Evolutionary conservation across 768 basidiomycete genomes (phyloP).

Genomic region (Phlebiopsis flavidoalba): DNA sequence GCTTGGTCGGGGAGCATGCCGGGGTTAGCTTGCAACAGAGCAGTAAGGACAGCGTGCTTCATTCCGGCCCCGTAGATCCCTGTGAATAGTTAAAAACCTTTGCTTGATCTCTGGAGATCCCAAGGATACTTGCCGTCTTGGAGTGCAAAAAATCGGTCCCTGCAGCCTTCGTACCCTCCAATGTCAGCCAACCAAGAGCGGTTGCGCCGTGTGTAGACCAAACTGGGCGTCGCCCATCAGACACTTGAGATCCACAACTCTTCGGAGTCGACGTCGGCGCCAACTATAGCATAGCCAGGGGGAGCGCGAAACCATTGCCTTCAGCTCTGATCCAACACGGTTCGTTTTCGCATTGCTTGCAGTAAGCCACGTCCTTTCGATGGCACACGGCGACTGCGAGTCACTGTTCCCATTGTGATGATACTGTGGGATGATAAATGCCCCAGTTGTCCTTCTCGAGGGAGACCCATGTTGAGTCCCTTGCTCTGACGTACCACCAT

Average conservation of each 20-base stretch:
- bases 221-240: conserved; percentile 99
- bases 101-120: conserved; percentile 90
- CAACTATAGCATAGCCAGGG: conserved; percentile 88
- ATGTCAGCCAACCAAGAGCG: conserved; percentile 98
- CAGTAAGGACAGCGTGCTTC: conserved; percentile 79
- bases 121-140: conserved; percentile 89
- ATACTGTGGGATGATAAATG: conserved; percentile 93
- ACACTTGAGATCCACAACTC: conserved; percentile 98
- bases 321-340: conserved; percentile 96
- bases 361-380: conserved; percentile 97
- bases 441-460: conserved; percentile 60
- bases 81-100: conserved; percentile 99
- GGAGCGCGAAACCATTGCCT: conserved; percentile 97
- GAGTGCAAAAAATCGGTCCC: conserved; percentile 96
- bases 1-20: conserved; percentile 76
- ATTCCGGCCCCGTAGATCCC: conserved; percentile 98
- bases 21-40: conserved; percentile 82
- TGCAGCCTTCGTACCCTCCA: conserved; percentile 92
- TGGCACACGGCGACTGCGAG: conserved; percentile 92
- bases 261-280: conserved; percentile 98
- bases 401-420: conserved; percentile 98
- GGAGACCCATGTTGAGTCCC: conserved; percentile 48
- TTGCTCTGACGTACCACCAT: conserved; percentile 82
- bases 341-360: conserved; percentile 98
- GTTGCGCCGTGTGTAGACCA: conserved; percentile 93